Percentiles rank a stretch among this genome's conserved stretches.
Evolutionary conservation across 169 alveolate genomes (phyloP).

Genomic region (Plasmodium relictum): DNA sequence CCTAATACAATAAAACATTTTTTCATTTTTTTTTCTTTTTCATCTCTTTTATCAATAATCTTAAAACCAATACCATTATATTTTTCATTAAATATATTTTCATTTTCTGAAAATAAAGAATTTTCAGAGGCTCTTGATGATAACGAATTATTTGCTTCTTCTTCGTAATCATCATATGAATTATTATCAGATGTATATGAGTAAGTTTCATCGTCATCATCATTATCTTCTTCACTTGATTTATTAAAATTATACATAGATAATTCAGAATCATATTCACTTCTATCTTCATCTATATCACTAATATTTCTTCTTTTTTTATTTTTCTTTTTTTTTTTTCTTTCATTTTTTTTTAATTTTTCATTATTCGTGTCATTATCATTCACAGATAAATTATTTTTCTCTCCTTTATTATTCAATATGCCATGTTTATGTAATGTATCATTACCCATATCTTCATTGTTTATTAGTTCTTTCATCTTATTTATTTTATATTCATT

Average conservation of each 20-base stretch:
- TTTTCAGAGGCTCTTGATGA: slow-evolving; percentile 31
- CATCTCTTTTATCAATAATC: slow-evolving; percentile 71
- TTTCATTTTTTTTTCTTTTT: slow-evolving; percentile 32
- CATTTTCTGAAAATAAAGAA: slow-evolving; percentile 34
- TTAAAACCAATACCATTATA: slow-evolving; percentile 63
- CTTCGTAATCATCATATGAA: slow-evolving; percentile 8
- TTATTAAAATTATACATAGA: slow-evolving; percentile 19
- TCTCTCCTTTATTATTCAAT: background rate
- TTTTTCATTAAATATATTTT: slow-evolving; percentile 53
- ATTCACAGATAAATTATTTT: background rate
- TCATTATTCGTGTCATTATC: background rate
- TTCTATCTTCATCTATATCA: background rate
- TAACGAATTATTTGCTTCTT: slow-evolving; percentile 18
- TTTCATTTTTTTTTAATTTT: background rate
- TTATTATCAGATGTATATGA: background rate
- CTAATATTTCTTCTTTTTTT: background rate
- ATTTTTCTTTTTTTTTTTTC: background rate
- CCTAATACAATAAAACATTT: slow-evolving; percentile 86
- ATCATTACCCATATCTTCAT: slow-evolving; percentile 2
- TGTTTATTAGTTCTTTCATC: slow-evolving; percentile 61
- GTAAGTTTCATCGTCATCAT: background rate
- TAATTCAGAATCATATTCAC: background rate
- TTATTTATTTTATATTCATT: slow-evolving; percentile 72
- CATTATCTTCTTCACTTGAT: slow-evolving; percentile 19
- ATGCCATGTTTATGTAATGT: background rate